Conservation (phyloP, 345 rosid genomes). For the Aethionema arabicum region DNA sequence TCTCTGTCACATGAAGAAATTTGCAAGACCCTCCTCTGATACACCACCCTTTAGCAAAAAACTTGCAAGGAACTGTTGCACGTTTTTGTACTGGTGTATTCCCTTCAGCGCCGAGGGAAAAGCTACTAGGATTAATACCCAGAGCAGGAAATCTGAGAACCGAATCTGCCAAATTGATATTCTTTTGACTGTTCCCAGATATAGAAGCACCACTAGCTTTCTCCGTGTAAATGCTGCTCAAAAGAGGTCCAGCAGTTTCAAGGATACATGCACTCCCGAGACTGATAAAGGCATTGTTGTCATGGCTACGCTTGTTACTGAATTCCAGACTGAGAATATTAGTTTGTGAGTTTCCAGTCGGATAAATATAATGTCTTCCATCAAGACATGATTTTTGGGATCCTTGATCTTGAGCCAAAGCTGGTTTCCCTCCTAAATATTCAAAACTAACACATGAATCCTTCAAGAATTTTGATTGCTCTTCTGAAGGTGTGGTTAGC, state of each 20-base stretch:
- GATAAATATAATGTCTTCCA: slow-evolving; percentile 12
- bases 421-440: slow-evolving; percentile 23
- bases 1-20: slow-evolving; percentile 67
- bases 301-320: slow-evolving; percentile 16
- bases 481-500: slow-evolving; percentile 30
- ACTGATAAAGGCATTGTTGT: slow-evolving; percentile 15
- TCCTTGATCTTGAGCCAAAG: slow-evolving; percentile 30
- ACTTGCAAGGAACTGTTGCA: slow-evolving; percentile 55
- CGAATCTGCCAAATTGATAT: slow-evolving; percentile 35
- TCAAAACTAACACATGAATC: slow-evolving; percentile 28
- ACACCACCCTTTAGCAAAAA: slow-evolving; percentile 87
- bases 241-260: slow-evolving; percentile 17
- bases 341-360: slow-evolving; percentile 16
- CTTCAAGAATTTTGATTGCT: slow-evolving; percentile 27
- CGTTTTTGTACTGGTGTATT: slow-evolving; percentile 50
- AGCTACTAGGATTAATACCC: slow-evolving; percentile 39
- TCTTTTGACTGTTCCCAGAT: slow-evolving; percentile 25
- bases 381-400: slow-evolving; percentile 29
- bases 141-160: slow-evolving; percentile 54
- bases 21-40: slow-evolving; percentile 66
- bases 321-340: slow-evolving; percentile 19
- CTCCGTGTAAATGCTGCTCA: slow-evolving; percentile 14
- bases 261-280: slow-evolving; percentile 25
- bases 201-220: slow-evolving; percentile 21
- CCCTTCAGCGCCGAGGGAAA: slow-evolving; percentile 38